Base-by-base conservation (phyloP, 768 basidiomycete species). In the Tremella yokohamensis region DNA sequence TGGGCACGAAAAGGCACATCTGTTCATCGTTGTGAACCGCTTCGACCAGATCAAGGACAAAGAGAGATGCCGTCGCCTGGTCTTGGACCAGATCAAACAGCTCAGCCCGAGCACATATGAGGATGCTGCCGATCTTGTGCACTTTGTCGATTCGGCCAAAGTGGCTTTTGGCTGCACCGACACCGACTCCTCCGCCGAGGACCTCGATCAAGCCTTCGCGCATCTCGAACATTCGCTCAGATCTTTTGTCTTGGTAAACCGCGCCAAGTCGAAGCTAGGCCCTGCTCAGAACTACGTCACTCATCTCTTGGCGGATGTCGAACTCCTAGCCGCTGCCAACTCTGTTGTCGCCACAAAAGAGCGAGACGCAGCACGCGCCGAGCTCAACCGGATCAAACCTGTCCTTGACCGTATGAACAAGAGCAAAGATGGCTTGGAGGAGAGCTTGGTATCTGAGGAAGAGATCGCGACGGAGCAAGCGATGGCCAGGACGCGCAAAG, bases 1-100 rank as follows among this genome's bases (percentile, higher is more conserved):
- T 1, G 89, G 88, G 79, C 87, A 90, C 68, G 96, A 99, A 79
- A 98, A 98, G 80, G 91, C 94, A 0, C 94, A 93, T 74, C 80
- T 99, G 49, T 99, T 99, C 81, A 88, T 98, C 73, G 96, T 98
- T 54, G 94, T 97, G 76, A 99, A 99, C 83, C 91, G 93, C 76
- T 99, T 86, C 75, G 91, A 90, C 69, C 87, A 90, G 74, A 94
- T 98, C 79, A 84, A 85, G 75, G 89, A 97, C 81, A 96, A 97
- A 80, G 89, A 87, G 49, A 87, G 90, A 76, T 98, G 96, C 78
- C 84, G 84, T 69, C 83, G 89, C 40, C 77, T 86, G 29, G 87
- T 99, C 45, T 83, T 96, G 24, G 92, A 98, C 58, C 94, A 98
- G 77, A 90, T 99, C 81, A 87, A 85, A 73, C 83, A 88, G 65